Evolutionary conservation across 2,329 filamentous ascomycete genomes (phyloP).

Genomic region (Arthrobotrys sphaeroides): DNA sequence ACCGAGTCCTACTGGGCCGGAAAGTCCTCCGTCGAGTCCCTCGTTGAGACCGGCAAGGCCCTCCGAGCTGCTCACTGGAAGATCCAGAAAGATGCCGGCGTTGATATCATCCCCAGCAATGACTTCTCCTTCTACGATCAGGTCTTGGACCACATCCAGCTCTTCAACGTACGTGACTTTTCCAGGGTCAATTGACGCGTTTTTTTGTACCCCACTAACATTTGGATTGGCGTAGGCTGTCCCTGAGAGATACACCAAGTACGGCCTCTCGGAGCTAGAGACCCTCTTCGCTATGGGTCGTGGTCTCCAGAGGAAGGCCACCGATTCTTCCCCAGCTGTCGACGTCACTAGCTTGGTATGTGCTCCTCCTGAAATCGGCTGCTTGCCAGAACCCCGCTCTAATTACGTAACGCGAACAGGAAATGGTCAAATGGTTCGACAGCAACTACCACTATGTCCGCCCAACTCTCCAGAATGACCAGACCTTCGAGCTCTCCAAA

Average conservation of each 20-base stretch:
- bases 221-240: slow-evolving; percentile 71
- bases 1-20: slow-evolving; percentile 97
- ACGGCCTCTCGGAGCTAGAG: slow-evolving; percentile 86
- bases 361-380: slow-evolving; percentile 37
- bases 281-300: slow-evolving; percentile 99
- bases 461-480: slow-evolving; percentile 95
- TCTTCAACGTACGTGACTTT: slow-evolving; percentile 7
- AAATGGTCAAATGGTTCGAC: slow-evolving; percentile 99
- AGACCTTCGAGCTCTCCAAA: slow-evolving; percentile 87
- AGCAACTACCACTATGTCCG: slow-evolving; percentile 99
- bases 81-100: slow-evolving; percentile 98
- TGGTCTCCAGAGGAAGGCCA: slow-evolving; percentile 89
- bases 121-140: slow-evolving; percentile 99
- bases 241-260: slow-evolving; percentile 91
- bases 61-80: slow-evolving; percentile 98
- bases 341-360: slow-evolving; percentile 84
- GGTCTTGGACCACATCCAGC: slow-evolving; percentile 93
- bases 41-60: slow-evolving; percentile 94
- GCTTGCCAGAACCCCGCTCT: neutral
- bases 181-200: slow-evolving; percentile 25
- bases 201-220: slow-evolving; percentile 53
- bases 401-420: slow-evolving; percentile 62
- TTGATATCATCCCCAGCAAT: slow-evolving; percentile 98
- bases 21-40: slow-evolving; percentile 90
- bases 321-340: slow-evolving; percentile 66